Percentiles rank a stretch among this genome's conserved stretches.
Evolutionary conservation across 768 basidiomycete genomes (phyloP).

Genomic region (Collybia sordida): DNA sequence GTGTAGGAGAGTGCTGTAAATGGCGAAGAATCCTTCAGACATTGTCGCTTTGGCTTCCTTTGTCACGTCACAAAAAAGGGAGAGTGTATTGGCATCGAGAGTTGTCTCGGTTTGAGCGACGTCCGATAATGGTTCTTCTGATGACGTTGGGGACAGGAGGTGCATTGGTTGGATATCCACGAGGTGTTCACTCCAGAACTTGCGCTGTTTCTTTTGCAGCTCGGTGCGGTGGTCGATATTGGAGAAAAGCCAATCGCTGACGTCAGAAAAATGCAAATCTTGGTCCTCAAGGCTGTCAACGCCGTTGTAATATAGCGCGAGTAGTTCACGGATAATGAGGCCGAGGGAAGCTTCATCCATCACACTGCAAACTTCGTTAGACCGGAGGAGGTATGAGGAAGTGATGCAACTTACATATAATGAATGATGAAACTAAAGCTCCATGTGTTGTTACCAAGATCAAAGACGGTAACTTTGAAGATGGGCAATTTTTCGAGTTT

Average conservation of each 20-base stretch:
- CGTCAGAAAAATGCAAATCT: neutral
- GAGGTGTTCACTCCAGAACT: neutral
- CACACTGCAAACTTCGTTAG: neutral
- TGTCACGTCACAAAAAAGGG: neutral
- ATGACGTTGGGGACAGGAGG: neutral
- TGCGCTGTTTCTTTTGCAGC: neutral
- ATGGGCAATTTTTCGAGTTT: neutral
- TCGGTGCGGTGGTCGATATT: neutral
- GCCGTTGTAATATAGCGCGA: neutral
- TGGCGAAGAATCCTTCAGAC: neutral
- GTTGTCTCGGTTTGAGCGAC: neutral
- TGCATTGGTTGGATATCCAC: neutral
- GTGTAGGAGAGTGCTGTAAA: neutral
- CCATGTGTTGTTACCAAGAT: constrained; percentile 1
- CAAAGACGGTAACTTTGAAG: constrained; percentile 1
- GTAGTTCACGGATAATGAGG: neutral
- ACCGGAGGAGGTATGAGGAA: neutral
- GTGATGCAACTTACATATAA: neutral
- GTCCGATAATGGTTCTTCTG: neutral
- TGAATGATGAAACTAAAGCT: neutral
- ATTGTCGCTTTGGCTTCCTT: neutral
- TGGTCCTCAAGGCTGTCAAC: neutral
- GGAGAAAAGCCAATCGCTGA: neutral
- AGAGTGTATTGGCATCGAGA: neutral
- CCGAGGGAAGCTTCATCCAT: neutral